Base-by-base conservation (phyloP, 352 stramenopile species). In the Phytophthora quininea region DNA sequence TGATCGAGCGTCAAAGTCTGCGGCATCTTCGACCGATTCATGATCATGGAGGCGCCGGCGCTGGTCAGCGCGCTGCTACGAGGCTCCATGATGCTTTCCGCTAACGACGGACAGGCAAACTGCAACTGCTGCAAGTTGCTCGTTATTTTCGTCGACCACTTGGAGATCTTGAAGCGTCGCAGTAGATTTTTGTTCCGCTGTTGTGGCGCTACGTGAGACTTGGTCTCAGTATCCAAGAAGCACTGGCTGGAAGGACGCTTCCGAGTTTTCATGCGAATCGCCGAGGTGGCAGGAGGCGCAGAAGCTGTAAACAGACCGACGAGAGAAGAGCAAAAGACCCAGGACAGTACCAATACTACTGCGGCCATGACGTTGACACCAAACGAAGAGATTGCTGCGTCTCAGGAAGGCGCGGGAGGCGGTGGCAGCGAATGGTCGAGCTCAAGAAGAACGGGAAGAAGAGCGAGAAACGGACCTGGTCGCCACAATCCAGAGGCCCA, bases 1-100 rank as follows among this genome's bases (percentile, higher is more conserved):
- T 98, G 90, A 60, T 98, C 92, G 33, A 98, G 74, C 27, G 92
- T 91, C 54, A 98, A 63, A 6, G 89, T 97, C 67, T 97, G 90
- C 31, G 92, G 88, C 70, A 91, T 89, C 35, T 89, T 93, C 8
- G 79, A 89, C 80, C 79, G 55, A 48, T 84, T 86, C 77, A 89
- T 80, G 64, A 91, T 88, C 82, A 91, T 91, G 29, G 82, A 79
- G 2, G 80, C 80, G 3, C 80, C 82, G 4, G 84, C 82, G 42
- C 64, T 89, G 33, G 82, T 89, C 48, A 91, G 66, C 9, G 84
- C 69, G 45, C 69, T 88, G 24, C 67, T 66, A 46, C 19, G 19
- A 24, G 77, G 69, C 60, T 91, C 80, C 82, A 92, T 90, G 29
- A 5, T 65, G 27, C 19, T 14, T 53, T n/a, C 9, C 40, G 12